Base-by-base conservation (phyloP, 441 rosid species). In the Mallotus repandus region DNA sequence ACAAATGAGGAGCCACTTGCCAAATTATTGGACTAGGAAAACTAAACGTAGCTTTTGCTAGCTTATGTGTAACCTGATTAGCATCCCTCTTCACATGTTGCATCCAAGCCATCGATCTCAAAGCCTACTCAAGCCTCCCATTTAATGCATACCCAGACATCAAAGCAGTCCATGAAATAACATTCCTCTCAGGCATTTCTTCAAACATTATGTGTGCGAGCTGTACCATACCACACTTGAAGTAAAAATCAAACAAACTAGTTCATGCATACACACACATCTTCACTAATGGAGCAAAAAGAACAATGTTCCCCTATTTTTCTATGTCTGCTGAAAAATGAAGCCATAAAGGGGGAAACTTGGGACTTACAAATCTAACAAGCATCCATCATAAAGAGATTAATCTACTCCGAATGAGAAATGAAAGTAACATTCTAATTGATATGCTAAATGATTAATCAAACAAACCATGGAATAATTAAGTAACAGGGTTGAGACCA, bases 121-220 rank as follows among this genome's bases (percentile, higher is more conserved):
- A n/a, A n/a, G n/a, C n/a, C n/a, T n/a, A 25, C 63, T 89, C 94
- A 3, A 81, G 78, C 77, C 91, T 86, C 70, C 97, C 91, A 45
- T 89, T 92, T 1, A 89, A 84, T 58, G 81, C 86, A 52, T 90
- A 92, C 55, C 97, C 97, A n/a, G 96, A 89, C 84, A 90, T 90
- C 82, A 94, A 63, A 19, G 95, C 96, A 5, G 98, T 94, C 97
- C 97, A 94, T 25, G 90, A 80, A 69, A 92, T 65, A 29, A 81
- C 87, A 81, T 87, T 94, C 81, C 97, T 90, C 11, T 84, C 89
- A 25, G 18, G 70, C 32, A 84, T 83, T 70, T 91, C 97, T 66
- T 89, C 93, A 74, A 94, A 92, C 68, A 92, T 63, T 2, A 74
- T 68, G 57, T 75, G 69, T 0, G 96, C 97, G 41, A 89, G 86